Percentiles rank a stretch among this genome's conserved stretches.
Evolutionary conservation across 2,329 filamentous ascomycete species (phyloP).

Genomic region (Orbilia oligospora): DNA sequence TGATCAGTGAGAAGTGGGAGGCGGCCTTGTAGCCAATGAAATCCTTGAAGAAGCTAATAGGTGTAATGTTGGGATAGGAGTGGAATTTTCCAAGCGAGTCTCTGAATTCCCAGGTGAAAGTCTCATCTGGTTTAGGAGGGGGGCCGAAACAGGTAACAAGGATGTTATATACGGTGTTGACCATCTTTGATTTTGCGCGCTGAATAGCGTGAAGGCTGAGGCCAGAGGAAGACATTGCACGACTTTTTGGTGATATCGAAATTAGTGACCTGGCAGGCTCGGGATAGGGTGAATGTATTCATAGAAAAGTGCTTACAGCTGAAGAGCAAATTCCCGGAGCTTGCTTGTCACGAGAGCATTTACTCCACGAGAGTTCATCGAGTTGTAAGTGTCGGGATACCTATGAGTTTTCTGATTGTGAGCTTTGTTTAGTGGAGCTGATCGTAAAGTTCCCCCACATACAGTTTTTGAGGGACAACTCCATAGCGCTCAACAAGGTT

Average conservation of each 20-base stretch:
- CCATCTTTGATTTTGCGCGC: conserved; percentile 76
- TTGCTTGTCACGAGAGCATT: conserved; percentile 84
- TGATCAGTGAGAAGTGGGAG: conserved; percentile 78
- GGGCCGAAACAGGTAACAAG: conserved; percentile 86
- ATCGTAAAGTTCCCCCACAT: not conserved
- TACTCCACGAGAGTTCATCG: conserved; percentile 78
- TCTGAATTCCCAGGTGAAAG: conserved; percentile 85
- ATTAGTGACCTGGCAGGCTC: not conserved
- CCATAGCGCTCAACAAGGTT: conserved; percentile 91
- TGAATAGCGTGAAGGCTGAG: conserved; percentile 70
- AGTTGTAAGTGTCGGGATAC: conserved; percentile 87
- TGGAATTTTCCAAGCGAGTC: conserved; percentile 78
- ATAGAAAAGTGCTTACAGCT: conserved; percentile 68
- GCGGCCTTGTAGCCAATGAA: conserved; percentile 61
- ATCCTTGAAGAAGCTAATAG: conserved; percentile 79
- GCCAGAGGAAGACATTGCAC: conserved; percentile 66
- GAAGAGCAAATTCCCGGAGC: conserved; percentile 85
- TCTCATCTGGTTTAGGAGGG: conserved; percentile 77
- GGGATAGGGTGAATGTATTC: not conserved
- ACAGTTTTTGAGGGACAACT: conserved; percentile 69
- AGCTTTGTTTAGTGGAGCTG: not conserved
- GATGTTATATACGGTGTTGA: conserved; percentile 84
- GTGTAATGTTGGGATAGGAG: conserved; percentile 74
- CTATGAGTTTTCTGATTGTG: conserved; percentile 70
- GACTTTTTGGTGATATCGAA: conserved; percentile 61